Evolutionary conservation across 495 filamentous ascomycete species (phyloP).

Genomic region (Penicillium canariense): DNA sequence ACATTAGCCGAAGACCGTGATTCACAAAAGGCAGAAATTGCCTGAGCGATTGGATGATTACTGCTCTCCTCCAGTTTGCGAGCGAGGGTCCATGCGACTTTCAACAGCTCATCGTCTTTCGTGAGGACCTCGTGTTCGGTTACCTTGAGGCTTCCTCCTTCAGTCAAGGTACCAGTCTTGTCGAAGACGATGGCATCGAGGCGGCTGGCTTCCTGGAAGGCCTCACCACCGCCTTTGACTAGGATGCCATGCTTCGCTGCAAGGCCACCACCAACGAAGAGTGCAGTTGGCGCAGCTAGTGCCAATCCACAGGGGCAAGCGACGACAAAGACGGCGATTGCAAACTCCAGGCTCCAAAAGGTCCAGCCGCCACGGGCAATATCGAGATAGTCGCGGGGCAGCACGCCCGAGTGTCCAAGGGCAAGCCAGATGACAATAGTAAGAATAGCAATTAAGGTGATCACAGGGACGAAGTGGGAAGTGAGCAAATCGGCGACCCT

Average conservation of each 20-base stretch:
- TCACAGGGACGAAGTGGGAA: constrained; percentile 83
- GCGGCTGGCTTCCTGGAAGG: constrained; percentile 88
- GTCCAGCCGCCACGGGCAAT: constrained; percentile 72
- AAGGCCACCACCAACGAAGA: constrained; percentile 87
- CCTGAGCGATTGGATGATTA: constrained; percentile 83
- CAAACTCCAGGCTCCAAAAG: constrained; percentile 85
- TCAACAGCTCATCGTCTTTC: constrained; percentile 32
- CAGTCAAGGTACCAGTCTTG: constrained; percentile 91
- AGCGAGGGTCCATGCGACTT: constrained; percentile 52
- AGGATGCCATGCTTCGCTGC: constrained; percentile 87
- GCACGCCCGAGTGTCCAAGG: constrained; percentile 64
- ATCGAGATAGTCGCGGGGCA: constrained; percentile 67
- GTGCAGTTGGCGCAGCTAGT: constrained; percentile 86
- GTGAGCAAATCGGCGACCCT: constrained; percentile 80
- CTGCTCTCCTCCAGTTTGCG: constrained; percentile 76
- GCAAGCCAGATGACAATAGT: constrained; percentile 85
- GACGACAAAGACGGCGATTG: constrained; percentile 92
- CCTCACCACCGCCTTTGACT: constrained; percentile 93
- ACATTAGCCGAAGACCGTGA: constrained; percentile 31
- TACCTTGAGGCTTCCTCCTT: constrained; percentile 77
- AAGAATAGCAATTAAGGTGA: constrained; percentile 74
- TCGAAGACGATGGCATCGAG: constrained; percentile 91
- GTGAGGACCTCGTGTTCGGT: constrained; percentile 64
- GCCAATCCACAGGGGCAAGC: constrained; percentile 93
- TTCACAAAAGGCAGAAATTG: constrained; percentile 68